These are phyloP conservation scores for Epipyxis sp. DNA, from an alignment of 108 stramenopile species.

Conservation along the genomic window DNA sequence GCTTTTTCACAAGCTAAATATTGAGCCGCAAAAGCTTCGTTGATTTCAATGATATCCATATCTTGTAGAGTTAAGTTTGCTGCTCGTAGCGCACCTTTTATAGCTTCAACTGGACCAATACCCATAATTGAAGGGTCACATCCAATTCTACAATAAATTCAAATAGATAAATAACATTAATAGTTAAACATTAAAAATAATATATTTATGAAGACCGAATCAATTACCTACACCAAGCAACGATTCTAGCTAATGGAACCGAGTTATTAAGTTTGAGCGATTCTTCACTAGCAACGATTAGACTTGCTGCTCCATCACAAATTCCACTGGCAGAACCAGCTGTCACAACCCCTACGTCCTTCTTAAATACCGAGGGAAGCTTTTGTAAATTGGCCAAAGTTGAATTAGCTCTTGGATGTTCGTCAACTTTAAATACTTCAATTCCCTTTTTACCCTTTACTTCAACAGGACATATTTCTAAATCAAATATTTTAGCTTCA, in stretches of 20 bases:
- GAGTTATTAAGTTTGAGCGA: slow-evolving; percentile 73
- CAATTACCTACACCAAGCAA: slow-evolving; percentile 56
- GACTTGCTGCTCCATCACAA: slow-evolving; percentile 89
- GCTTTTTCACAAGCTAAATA: slow-evolving; percentile 91
- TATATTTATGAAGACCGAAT: slow-evolving; percentile 23
- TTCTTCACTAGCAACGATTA: slow-evolving; percentile 82
- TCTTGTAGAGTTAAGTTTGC: slow-evolving; percentile 77
- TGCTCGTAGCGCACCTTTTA: slow-evolving; percentile 70
- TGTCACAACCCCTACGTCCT: slow-evolving; percentile 90
- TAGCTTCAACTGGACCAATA: slow-evolving; percentile 70
- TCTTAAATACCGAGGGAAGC: slow-evolving; percentile 84
- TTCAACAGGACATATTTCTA: slow-evolving; percentile 87
- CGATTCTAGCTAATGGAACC: slow-evolving; percentile 71
- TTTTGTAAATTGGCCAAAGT: slow-evolving; percentile 75
- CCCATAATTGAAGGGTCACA: slow-evolving; percentile 62
- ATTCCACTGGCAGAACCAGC: slow-evolving; percentile 94
- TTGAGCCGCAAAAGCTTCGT: slow-evolving; percentile 98
- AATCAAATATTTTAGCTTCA: slow-evolving; percentile 70
- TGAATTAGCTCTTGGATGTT: slow-evolving; percentile 88
- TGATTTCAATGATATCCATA: slow-evolving; percentile 94
- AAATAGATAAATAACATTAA: no score
- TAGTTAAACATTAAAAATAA: no score
- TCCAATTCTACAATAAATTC: no score
- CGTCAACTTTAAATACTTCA: slow-evolving; percentile 74
- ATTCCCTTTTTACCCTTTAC: slow-evolving; percentile 76